A percentile compares a stretch with the other conserved stretches of the same genome.
phyloP scores from a whole-genome alignment of 768 basidiomycete genomes.

The Naganishia vishniacii region DNA sequence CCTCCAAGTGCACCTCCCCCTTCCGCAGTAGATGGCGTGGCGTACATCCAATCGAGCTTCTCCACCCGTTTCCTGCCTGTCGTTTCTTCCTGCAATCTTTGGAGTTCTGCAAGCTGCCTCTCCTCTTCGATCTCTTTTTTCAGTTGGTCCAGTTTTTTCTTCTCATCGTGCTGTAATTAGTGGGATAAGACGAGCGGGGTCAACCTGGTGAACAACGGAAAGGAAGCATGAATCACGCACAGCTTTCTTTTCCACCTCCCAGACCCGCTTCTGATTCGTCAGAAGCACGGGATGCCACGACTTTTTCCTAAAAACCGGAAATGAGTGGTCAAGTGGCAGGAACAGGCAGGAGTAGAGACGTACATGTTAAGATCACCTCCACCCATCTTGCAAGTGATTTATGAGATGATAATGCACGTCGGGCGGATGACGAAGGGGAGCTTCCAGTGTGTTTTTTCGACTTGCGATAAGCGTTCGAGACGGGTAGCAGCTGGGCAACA shows the following conservation, averaged over 20 bases:
- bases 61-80: conserved; percentile 91
- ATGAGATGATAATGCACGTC: conserved; percentile 5
- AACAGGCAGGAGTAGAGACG: conserved; percentile 48
- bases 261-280: conserved; percentile 98
- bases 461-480: too few species aligned
- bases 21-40: conserved; percentile 90
- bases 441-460: too few species aligned
- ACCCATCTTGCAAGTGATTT: conserved; percentile 70
- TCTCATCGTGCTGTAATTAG: conserved; percentile 75
- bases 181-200: background rate
- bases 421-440: too few species aligned
- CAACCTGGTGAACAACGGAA: conserved; percentile 25
- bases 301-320: conserved; percentile 51
- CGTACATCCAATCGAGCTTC: conserved; percentile 98
- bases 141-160: conserved; percentile 94
- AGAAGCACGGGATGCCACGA: conserved; percentile 98
- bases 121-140: conserved; percentile 98
- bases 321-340: too few species aligned
- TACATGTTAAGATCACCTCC: conserved; percentile 97
- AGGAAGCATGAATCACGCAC: conserved; percentile 53
- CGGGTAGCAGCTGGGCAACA: too few species aligned
- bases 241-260: conserved; percentile 96
- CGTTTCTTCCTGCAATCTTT: conserved; percentile 87
- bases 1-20: conserved; percentile 60
- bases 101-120: conserved; percentile 89